A percentile compares a stretch with the other conserved stretches of the same genome.
These are phyloP conservation scores for Cercospora zeae-maydis DNA, from an alignment of 2,329 filamentous ascomycete species.

Conservation along the genomic window DNA sequence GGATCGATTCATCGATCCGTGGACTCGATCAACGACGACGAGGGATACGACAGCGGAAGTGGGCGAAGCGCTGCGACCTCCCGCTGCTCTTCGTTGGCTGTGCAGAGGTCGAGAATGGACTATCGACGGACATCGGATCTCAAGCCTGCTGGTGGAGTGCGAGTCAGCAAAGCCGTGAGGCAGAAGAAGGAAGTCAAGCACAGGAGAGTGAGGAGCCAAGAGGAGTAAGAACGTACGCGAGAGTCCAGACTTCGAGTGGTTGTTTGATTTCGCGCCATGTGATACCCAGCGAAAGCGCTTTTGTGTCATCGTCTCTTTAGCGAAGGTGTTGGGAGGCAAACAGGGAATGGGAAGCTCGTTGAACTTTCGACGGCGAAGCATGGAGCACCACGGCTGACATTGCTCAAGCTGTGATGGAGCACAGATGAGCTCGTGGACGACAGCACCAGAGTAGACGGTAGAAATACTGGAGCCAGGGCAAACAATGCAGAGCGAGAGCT, in stretches of 20 bases:
- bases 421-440: neutral
- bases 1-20: neutral
- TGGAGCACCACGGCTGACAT: neutral
- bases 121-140: conserved; percentile 27
- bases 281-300: neutral
- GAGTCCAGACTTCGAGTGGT: neutral
- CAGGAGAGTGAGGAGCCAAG: conserved; percentile 21
- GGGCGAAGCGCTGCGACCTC: conserved; percentile 15
- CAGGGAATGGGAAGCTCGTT: neutral
- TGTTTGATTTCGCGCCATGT: neutral
- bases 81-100: conserved; percentile 23
- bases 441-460: neutral
- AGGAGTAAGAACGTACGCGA: conserved; percentile 13
- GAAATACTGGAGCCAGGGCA: neutral
- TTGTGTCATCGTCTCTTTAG: conserved; percentile 9
- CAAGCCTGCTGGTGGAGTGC: conserved; percentile 23
- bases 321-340: conserved; percentile 17
- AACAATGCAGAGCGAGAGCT: neutral
- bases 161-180: conserved; percentile 29
- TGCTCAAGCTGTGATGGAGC: neutral
- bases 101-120: conserved; percentile 15
- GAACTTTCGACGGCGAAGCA: neutral
- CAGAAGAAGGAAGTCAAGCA: conserved; percentile 24
- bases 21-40: conserved; percentile 23
- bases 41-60: conserved; percentile 29